phyloP scores from a whole-genome alignment of 1,284 basidiomycete genomes.

The Heterobasidion irregulare region DNA sequence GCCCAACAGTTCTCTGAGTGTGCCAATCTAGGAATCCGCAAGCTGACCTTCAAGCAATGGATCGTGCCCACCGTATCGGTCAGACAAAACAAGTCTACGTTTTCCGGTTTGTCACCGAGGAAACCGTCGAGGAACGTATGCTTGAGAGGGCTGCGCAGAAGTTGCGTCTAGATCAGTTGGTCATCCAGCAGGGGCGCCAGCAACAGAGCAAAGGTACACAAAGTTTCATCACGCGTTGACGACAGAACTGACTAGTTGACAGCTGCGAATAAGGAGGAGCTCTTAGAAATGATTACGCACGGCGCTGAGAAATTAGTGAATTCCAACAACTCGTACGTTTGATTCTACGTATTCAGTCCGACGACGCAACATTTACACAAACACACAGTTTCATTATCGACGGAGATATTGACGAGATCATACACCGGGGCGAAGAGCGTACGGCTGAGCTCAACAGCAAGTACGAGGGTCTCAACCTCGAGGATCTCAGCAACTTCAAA shows the following conservation, averaged over 20 bases:
- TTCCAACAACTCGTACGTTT: constrained; percentile 49
- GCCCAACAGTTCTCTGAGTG: constrained; percentile 7
- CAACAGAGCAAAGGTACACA: constrained; percentile 56
- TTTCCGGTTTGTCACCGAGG: constrained; percentile 95
- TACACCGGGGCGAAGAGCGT: constrained; percentile 85
- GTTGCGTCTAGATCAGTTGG: constrained; percentile 90
- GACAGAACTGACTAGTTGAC: constrained; percentile 7
- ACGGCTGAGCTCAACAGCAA: constrained; percentile 87
- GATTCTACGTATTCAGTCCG: background rate
- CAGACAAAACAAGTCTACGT: constrained; percentile 99
- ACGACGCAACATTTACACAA: background rate
- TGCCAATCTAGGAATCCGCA: constrained; percentile 77
- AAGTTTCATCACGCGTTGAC: background rate
- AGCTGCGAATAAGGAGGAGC: constrained; percentile 93
- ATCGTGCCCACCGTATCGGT: constrained; percentile 96
- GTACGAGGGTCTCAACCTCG: constrained; percentile 89
- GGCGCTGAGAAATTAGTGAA: constrained; percentile 98
- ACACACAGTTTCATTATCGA: constrained; percentile 65
- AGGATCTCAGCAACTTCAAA: constrained; percentile 97
- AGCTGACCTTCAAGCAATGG: constrained; percentile 98
- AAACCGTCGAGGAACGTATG: constrained; percentile 96
- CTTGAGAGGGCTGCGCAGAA: constrained; percentile 96
- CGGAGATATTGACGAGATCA: constrained; percentile 94
- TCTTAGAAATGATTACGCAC: constrained; percentile 97
- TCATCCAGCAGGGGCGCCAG: constrained; percentile 92